Conservation (phyloP, 2,329 filamentous ascomycete genomes). For the Neofusicoccum umdonicola region DNA sequence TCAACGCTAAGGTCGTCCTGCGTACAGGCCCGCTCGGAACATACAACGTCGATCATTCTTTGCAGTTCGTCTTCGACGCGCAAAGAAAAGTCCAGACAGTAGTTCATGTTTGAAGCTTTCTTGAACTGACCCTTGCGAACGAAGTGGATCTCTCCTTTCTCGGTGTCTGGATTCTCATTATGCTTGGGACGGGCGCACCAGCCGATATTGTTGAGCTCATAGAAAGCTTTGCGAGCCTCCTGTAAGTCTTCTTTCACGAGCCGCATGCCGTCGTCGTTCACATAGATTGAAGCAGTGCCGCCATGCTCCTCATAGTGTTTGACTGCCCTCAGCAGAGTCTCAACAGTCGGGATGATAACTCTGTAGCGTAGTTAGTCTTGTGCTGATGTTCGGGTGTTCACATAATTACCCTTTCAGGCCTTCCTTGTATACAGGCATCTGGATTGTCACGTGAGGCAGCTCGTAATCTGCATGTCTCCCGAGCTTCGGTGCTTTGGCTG, state of each 20-base stretch:
- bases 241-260: conserved; percentile 53
- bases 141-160: conserved; percentile 49
- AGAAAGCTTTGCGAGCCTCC: conserved; percentile 47
- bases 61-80: conserved; percentile 59
- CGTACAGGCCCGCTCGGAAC: conserved; percentile 20
- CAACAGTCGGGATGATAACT: conserved; percentile 20
- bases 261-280: conserved; percentile 74
- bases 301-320: conserved; percentile 74
- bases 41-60: neutral
- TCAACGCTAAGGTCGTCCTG: conserved; percentile 24
- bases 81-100: conserved; percentile 60
- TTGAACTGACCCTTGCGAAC: conserved; percentile 65
- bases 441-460: conserved; percentile 56
- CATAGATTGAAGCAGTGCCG: conserved; percentile 72
- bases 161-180: conserved; percentile 46
- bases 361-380: conserved; percentile 12
- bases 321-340: conserved; percentile 41
- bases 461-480: conserved; percentile 2
- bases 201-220: conserved; percentile 50
- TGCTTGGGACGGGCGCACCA: conserved; percentile 50
- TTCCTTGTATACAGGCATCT: conserved; percentile 44
- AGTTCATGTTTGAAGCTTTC: conserved; percentile 65
- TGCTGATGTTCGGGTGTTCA: neutral
- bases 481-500: conserved; percentile 9
- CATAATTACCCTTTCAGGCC: conserved; percentile 29